These are phyloP conservation scores for Alternaria alternata DNA, from an alignment of 2,329 filamentous ascomycete genomes.

Conservation along the genomic window DNA sequence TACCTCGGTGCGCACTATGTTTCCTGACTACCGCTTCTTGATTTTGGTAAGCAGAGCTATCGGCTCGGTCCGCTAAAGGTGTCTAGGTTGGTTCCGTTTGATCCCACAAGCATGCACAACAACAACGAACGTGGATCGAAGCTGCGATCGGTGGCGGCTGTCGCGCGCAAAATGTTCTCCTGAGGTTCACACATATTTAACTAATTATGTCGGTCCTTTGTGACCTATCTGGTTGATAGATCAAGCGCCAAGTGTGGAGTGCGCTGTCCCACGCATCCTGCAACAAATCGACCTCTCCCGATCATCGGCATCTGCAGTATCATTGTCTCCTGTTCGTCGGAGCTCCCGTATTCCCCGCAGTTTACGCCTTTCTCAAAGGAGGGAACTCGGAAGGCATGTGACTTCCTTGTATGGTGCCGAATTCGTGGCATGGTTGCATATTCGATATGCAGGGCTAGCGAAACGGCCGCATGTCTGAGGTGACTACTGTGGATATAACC, in stretches of 20 bases:
- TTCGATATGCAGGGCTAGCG: slow-evolving; percentile 38
- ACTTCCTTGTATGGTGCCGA: slow-evolving; percentile 9
- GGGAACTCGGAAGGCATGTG: slow-evolving; percentile 5
- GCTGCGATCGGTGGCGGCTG: not conserved
- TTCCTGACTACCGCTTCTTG: slow-evolving; percentile 24
- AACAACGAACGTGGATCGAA: not conserved
- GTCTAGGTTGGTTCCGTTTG: slow-evolving; percentile 2
- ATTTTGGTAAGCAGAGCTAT: slow-evolving; percentile 6
- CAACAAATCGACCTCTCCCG: slow-evolving; percentile 19
- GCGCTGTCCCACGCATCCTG: slow-evolving; percentile 36
- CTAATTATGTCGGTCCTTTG: slow-evolving; percentile 2
- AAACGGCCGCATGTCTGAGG: slow-evolving; percentile 28
- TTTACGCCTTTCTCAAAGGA: slow-evolving; percentile 25
- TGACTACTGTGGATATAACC: slow-evolving; percentile 29
- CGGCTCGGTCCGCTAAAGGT: slow-evolving; percentile 34
- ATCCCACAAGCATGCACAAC: not conserved
- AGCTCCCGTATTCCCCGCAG: slow-evolving; percentile 28
- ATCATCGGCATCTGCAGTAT: slow-evolving; percentile 27
- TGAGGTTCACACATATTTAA: not conserved
- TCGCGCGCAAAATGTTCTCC: not conserved
- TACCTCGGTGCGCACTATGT: slow-evolving; percentile 24
- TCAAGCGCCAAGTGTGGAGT: slow-evolving; percentile 40
- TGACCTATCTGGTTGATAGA: slow-evolving; percentile 16
- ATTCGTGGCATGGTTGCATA: slow-evolving; percentile 37
- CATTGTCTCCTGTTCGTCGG: slow-evolving; percentile 23